Evolutionary conservation across 2,329 filamentous ascomycete genomes (phyloP), one percentile per base, ranked within the genome.

Genomic region (Niveomyces coronatus): DNA sequence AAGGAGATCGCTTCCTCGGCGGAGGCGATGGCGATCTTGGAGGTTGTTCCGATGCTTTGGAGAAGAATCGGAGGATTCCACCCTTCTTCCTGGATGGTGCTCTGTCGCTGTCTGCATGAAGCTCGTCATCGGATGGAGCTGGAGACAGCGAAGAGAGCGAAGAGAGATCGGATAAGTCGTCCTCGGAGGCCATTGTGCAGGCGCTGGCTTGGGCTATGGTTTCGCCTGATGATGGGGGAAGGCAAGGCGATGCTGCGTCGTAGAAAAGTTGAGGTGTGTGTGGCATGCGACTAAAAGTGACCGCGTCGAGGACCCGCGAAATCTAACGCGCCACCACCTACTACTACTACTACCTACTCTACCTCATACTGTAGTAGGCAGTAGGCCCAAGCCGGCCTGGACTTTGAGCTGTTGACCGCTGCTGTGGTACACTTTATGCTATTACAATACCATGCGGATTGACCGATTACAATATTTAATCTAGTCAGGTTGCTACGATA

Each of bases 1-100:
- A 95, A 15, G 86, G 80, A 41, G 82, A 79, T 57, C 89, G 74
- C 68, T 91, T 93, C 53, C 76, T 77, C 52, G 78, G 70, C 41
- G 78, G 78, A 45, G 81, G 78, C 49, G 78, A 75, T 38, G 68
- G 63, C 52, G 76, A 70, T 61, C 71, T 73, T 52, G 70, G 62
- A 44, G 70, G 53, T 45, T 60, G 51, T 49, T 68, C 63, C 51
- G 68, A 65, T 40, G 69, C 53, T 55, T 76, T 78, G 47, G 74
- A 65, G 61, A 81, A 80, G 70, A 79, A 82, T 62, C 79, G 79
- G 42, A 79, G 62, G 47, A 82, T 80, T 44, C 76, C 74, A 50
- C 65, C 61, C 48, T 74, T 72, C 57, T 47, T n/a, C n/a, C n/a
- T 67, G 57, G 74, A 39, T 15, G 43, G 24, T 43, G 47, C 42